These are phyloP conservation scores for Albugo candida DNA, from an alignment of 352 stramenopile genomes.

Conservation along the genomic window DNA sequence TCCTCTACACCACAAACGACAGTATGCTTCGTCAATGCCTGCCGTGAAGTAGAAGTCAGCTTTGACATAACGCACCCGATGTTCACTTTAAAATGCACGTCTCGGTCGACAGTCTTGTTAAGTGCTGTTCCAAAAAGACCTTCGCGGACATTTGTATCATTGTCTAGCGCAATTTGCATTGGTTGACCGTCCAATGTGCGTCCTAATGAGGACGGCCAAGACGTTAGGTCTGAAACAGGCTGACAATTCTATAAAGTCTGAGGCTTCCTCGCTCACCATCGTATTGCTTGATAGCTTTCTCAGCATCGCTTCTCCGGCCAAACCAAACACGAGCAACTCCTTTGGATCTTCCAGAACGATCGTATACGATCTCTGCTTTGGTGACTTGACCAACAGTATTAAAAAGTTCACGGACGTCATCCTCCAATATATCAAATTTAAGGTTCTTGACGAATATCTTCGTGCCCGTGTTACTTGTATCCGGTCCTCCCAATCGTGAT, in stretches of 20 bases:
- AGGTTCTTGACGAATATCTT: conserved; percentile 75
- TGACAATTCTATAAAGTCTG: too few relatives aligned
- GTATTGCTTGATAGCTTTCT: conserved; percentile 72
- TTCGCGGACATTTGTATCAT: conserved; percentile 50
- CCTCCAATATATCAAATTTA: conserved; percentile 67
- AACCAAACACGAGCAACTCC: conserved; percentile 67
- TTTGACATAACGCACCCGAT: conserved; percentile 24
- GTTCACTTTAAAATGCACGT: conserved; percentile 69
- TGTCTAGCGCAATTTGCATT: conserved; percentile 54
- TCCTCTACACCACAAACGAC: conserved; percentile 6
- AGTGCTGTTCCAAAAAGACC: conserved; percentile 62
- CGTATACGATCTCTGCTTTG: conserved; percentile 68
- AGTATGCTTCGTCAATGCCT: not conserved
- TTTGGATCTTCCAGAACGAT: conserved; percentile 64
- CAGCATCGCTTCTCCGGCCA: conserved; percentile 30
- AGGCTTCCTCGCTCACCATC: conserved; percentile 19
- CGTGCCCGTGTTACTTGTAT: conserved; percentile 18
- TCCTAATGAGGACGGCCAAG: conserved; percentile 13
- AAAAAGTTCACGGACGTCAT: conserved; percentile 66
- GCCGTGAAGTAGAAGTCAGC: not conserved
- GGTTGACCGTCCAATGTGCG: conserved; percentile 49
- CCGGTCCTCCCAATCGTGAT: conserved; percentile 29
- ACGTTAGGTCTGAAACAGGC: too few relatives aligned
- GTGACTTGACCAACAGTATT: conserved; percentile 49
- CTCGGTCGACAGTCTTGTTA: conserved; percentile 22